Conservation (phyloP, 768 basidiomycete species). For the Hypsizygus marmoreus region DNA sequence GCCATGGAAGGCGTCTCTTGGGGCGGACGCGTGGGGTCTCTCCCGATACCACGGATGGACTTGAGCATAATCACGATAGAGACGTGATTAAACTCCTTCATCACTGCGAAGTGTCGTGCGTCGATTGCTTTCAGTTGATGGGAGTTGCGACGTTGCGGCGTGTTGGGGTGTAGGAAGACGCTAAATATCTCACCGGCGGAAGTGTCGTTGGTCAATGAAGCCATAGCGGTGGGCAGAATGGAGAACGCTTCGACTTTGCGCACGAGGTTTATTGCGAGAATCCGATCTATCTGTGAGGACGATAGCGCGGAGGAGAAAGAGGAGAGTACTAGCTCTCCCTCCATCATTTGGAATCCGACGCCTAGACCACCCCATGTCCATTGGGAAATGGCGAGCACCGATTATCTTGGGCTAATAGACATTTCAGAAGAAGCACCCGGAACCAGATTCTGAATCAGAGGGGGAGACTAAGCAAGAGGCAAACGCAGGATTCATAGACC, state of each 20-base stretch:
- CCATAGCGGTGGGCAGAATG: constrained; percentile 22
- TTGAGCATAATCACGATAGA: constrained; percentile 6
- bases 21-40: neutral
- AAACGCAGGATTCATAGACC: no score
- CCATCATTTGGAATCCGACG: no score
- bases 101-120: constrained; percentile 4
- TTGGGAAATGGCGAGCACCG: no score
- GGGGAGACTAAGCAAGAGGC: no score
- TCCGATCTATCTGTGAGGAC: no score
- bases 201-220: constrained; percentile 19
- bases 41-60: constrained; percentile 9
- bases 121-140: constrained; percentile 6
- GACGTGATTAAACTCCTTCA: constrained; percentile 11
- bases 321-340: no score
- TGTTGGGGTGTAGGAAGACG: constrained; percentile 3
- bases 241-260: constrained; percentile 15
- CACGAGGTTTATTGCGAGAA: constrained; percentile 19
- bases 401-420: no score
- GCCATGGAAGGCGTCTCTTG: constrained; percentile 2
- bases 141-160: neutral
- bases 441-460: no score
- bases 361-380: no score
- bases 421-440: no score
- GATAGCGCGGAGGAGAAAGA: no score
- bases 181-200: constrained; percentile 22